Evolutionary conservation across 495 filamentous ascomycete species (phyloP).

Genomic region (Penicillium soppii): DNA sequence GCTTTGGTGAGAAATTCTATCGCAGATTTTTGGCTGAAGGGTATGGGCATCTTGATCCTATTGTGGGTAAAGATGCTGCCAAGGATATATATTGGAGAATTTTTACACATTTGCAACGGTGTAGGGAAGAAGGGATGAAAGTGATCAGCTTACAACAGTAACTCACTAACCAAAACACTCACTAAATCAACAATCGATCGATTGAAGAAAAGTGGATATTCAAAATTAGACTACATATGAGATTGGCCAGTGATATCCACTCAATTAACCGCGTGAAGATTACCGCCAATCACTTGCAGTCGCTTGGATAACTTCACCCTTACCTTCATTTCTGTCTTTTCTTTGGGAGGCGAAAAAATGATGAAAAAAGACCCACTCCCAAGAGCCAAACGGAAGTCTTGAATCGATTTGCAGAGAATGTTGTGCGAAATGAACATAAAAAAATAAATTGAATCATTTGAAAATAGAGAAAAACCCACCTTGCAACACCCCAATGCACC

Average conservation of each 20-base stretch:
- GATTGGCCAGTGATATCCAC: neutral
- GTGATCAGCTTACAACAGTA: no score
- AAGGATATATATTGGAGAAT: slow-evolving; percentile 64
- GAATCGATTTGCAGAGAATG: slow-evolving; percentile 7
- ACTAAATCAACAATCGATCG: no score
- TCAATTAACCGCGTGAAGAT: neutral
- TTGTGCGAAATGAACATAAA: slow-evolving; percentile 4
- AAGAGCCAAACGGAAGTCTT: slow-evolving; percentile 7
- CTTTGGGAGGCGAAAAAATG: slow-evolving; percentile 14
- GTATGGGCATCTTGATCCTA: slow-evolving; percentile 68
- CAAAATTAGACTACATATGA: neutral
- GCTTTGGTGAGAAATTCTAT: slow-evolving; percentile 52
- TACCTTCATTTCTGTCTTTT: neutral
- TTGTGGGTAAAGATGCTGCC: slow-evolving; percentile 62
- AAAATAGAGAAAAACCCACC: no score
- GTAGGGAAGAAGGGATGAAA: neutral
- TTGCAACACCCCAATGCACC: slow-evolving; percentile 7
- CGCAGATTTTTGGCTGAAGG: slow-evolving; percentile 53
- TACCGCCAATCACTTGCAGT: slow-evolving; percentile 18
- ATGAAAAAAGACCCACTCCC: slow-evolving; percentile 17
- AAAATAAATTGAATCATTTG: no score
- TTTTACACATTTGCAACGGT: slow-evolving; percentile 51
- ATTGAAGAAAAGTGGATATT: no score
- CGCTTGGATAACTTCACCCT: slow-evolving; percentile 28
- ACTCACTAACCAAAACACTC: no score